Conservation (phyloP, 2,329 filamentous ascomycete species). For the Graphilbum sp. region DNA sequence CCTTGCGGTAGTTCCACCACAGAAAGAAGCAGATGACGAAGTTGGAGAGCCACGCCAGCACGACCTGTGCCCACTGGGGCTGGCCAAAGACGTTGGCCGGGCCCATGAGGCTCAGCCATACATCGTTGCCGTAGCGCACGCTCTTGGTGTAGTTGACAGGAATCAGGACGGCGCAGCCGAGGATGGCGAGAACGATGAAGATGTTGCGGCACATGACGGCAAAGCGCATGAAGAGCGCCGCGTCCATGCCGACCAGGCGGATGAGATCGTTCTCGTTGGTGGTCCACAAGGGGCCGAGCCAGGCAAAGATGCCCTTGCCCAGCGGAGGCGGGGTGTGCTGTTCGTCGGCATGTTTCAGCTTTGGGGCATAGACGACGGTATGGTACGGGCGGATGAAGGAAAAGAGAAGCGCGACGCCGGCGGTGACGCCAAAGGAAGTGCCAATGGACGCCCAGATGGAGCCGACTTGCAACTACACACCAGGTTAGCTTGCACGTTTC, state of each 20-base stretch:
- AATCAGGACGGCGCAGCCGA: slow-evolving; percentile 64
- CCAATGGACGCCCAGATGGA: slow-evolving; percentile 66
- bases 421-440: slow-evolving; percentile 62
- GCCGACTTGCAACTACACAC: slow-evolving; percentile 19
- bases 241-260: slow-evolving; percentile 78
- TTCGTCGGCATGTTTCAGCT: slow-evolving; percentile 80
- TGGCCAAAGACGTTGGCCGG: slow-evolving; percentile 35
- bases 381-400: slow-evolving; percentile 84
- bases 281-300: slow-evolving; percentile 62
- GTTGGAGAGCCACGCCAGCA: slow-evolving; percentile 50
- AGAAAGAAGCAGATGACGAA: slow-evolving; percentile 63
- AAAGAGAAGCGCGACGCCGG: slow-evolving; percentile 62
- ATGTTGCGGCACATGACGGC: slow-evolving; percentile 85
- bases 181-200: slow-evolving; percentile 53
- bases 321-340: slow-evolving; percentile 78
- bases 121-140: slow-evolving; percentile 16
- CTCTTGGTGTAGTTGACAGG: slow-evolving; percentile 56
- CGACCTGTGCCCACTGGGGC: slow-evolving; percentile 42
- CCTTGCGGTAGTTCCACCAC: slow-evolving; percentile 75
- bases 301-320: slow-evolving; percentile 75
- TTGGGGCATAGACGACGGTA: slow-evolving; percentile 83
- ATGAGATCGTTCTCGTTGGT: slow-evolving; percentile 66
- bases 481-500: not conserved
- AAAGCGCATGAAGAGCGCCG: slow-evolving; percentile 77
- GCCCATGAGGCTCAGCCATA: slow-evolving; percentile 43